Evolutionary conservation across 495 filamentous ascomycete species (phyloP), one percentile per base, ranked within the genome.

Genomic region (Aspergillus wentii): DNA sequence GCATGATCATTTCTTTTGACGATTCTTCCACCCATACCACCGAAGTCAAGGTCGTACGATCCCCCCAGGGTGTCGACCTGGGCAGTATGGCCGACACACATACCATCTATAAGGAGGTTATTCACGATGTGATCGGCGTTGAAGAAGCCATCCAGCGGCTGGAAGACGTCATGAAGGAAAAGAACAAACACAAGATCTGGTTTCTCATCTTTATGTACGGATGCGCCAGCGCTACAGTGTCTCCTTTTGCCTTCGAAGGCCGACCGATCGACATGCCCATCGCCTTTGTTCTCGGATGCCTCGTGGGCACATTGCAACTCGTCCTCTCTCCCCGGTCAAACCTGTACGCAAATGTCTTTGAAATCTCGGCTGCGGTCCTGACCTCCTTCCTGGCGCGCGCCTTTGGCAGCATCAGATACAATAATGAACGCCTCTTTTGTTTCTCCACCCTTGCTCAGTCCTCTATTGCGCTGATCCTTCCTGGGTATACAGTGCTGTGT

Each of bases 1-100:
- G 86, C 51, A 97, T 96, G 91, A 86, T 97, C 43, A 83, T 95
- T 41, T 88, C 87, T 4, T 96, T 97, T 52, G 91, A 94, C 51
- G 91, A 97, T 62, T 72, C 76, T 17, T 75, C 80, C 17, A 94
- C 88, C 7, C 90, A 95, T 52, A 95, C 91, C 7, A 88, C 89
- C 5, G 91, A 95, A 57, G 85, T 96, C 35, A 91, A 92, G 58
- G 78, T 97, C 29, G 82, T 97, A 9, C 78, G 85, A 19, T 71
- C 77, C 6, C 61, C 58, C 2, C 85, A 89, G 56, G 89, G 86
- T 0, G 75, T 96, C 29, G 85, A 97, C 59, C 68, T 97, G 8
- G 86, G 88, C 6, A 86, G 82, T 41, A 70, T 97, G 18, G 75
- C 84, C 8, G 90, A 95, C 46, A 79, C 82, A 7, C 89, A 96